These are phyloP conservation scores for Saussurea involucrata DNA, from an alignment of 129 eudicot genomes.

Conservation along the genomic window DNA sequence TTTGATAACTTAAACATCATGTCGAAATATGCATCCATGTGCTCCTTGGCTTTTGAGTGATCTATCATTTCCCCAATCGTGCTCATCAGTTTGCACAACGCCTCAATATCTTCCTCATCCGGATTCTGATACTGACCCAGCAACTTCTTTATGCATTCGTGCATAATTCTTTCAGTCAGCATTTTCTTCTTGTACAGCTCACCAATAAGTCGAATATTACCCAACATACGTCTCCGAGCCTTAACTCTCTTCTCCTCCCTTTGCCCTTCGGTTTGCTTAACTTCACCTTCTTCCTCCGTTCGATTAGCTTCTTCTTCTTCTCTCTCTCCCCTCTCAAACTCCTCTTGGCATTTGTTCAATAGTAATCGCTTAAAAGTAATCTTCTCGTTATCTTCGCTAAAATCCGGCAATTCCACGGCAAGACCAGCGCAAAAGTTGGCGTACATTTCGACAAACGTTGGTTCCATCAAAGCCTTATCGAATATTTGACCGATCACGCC, in stretches of 20 bases:
- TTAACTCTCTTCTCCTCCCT: conserved; percentile 77
- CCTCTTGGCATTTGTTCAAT: conserved; percentile 87
- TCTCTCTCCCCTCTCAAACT: conserved; percentile 87
- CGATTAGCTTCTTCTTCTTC: conserved; percentile 85
- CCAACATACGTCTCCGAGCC: conserved; percentile 84
- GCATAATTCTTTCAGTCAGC: conserved; percentile 97
- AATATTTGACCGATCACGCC: conserved; percentile 79
- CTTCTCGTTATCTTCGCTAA: conserved; percentile 63
- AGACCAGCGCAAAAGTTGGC: conserved; percentile 78
- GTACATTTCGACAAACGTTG: conserved; percentile 95
- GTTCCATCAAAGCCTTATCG: conserved; percentile 91
- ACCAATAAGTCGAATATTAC: conserved; percentile 90
- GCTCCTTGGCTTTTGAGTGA: conserved; percentile 74
- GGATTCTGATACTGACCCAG: conserved; percentile 64
- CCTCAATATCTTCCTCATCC: conserved; percentile 43
- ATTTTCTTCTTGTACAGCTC: conserved; percentile 85
- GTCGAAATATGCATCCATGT: conserved; percentile 69
- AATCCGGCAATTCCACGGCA: conserved; percentile 75
- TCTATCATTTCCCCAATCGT: conserved; percentile 96
- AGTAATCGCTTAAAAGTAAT: conserved; percentile 81
- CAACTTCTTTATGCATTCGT: conserved; percentile 69
- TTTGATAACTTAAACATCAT: conserved; percentile 63
- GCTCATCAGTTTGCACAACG: conserved; percentile 45
- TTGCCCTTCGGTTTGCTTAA: conserved; percentile 56
- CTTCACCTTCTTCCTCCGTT: conserved; percentile 76